Evolutionary conservation across 331 rosid species (phyloP), one percentile per base, ranked within the genome.

Genomic region (Malus hybrid): DNA sequence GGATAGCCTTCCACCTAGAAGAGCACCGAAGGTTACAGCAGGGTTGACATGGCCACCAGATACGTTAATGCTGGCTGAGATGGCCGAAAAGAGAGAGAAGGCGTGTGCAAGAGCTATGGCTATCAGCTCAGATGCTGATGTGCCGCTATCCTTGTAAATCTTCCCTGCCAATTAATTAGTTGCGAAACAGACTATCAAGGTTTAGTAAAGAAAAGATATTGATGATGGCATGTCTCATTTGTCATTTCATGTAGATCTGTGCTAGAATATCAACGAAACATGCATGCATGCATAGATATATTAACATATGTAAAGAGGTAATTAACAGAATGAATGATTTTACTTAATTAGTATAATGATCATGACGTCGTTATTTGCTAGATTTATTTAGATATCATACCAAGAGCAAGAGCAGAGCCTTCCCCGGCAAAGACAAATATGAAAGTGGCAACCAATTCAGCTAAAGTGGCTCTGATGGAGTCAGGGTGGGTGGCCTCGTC

Each of bases 31-130:
- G 11, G 99, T 94, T 5, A 94, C 97, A 0, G 97, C 99, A 2
- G 99, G 99, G 70, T 94, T 94, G 46, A 94, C 83, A 73, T 94
- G 97, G 31, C 97, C 97, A 10, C 97, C 97, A 1, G 99, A 94
- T 5, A 92, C 76, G 79, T 94, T 95, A 74, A 86, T 80, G 79
- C 96, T 90, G 2, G 93, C 85, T 36, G 97, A 75, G 10, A 94
- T 72, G 1, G 97, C 99, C 0, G 97, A 84, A 74, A 88, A 89
- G 19, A 94, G 80, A 2, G 92, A 82, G 66, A 92, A 88, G 1
- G 93, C 97, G 71, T 92, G 91, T 16, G 99, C 99, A 11, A 87
- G 55, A 28, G 97, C 93, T 16, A 85, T 44, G 22, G 81, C 88
- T 56, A 88, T 39, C 33, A 90, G 81, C 73, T 90, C 96, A 6